Base-by-base conservation (phyloP, 1,139 yeast genomes). In the Pichia kudriavzevii region DNA sequence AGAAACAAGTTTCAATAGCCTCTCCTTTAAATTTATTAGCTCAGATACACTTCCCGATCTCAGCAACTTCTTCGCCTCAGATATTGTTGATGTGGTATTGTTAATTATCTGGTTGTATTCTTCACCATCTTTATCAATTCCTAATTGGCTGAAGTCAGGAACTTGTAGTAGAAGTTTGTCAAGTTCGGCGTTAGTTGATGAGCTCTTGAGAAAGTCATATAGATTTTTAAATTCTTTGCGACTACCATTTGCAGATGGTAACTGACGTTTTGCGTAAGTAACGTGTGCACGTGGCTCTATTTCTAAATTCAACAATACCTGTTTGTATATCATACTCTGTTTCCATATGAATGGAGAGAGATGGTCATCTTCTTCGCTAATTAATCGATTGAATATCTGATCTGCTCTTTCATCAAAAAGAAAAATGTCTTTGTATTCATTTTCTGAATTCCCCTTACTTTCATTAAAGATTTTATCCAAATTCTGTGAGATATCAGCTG, bases 261-360 rank as follows among this genome's bases (percentile, higher is more conserved):
- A 32, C 15, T 31, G 30, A 5, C 24, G 28, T 25, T 18, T 38
- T 2, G 39, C 24, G 1, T 47, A 39, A 9, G 37, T 31, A 2
- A 46, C 30, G 28, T 49, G 54, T 13, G 48, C 34, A 29, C 52
- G 52, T 15, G 52, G 45, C 2, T 60, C 60, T 7, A 57, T 45
- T 11, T 51, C 51, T 15, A 57, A 35, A 28, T 47, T 53, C 7
- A 55, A 28, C 12, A 49, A 42, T 15, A 56, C 32, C 28, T 55
- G 58, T 28, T 55, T 42, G 24, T 51, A 46, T 14, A 55, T 47
- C 11, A 48, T 31, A 14, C 58, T 53, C 18, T 42, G 46, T 27
- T 48, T 56, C 61, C 61, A 57, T 15, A 52, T 50, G 13, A 51
- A 40, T 22, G 43, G 48, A 13, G 38, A 41, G 18, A 45, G 18